Base-by-base conservation (phyloP, 305 asterid genomes). In the Caryopteris hybrid region DNA sequence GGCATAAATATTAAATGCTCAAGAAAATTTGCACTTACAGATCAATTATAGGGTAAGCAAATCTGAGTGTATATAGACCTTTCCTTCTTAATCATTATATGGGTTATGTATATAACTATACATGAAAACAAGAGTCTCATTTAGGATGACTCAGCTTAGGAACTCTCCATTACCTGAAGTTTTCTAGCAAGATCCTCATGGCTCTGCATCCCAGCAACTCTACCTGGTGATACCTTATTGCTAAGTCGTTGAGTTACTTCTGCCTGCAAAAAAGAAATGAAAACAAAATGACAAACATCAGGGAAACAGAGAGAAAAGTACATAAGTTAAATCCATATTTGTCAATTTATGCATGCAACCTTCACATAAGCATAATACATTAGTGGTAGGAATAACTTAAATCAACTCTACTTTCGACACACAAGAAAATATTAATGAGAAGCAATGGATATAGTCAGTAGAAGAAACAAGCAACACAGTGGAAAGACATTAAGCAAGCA, bases 121-220 rank as follows among this genome's bases (percentile, higher is more conserved):
- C n/a, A 65, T 58, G n/a, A 23, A 16, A 60, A 5, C 3, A 42
- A 8, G 68, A 23, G 27, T 25, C 27, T 8, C 45, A 29, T 3
- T 27, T 46, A 25, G 52, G 56, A 34, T 4, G 18, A 46, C 27
- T 29, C 61, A 51, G 56, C 12, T 60, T 54, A 45, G 22, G 41
- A 12, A 47, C 34, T 18, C 33, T 31, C 61, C 64, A 38, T 59
- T 69, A 88, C 97, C 91, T 84, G 86, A 67, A 88, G 92, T 72
- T 80, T 88, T 83, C 84, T 88, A 18, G 95, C 97, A 76, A 88
- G 97, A 76, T 88, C 94, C 68, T 83, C 94, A 66, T 90, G 97
- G 78, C 89, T 88, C 72, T 80, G 90, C 71, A 81, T 61, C 66
- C 88, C 90, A 70, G 73, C 55, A 71, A 71, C 74, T 79, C 75